These are phyloP conservation scores for Luffa aegyptiaca DNA, from an alignment of 306 rosid genomes.

Conservation along the genomic window DNA sequence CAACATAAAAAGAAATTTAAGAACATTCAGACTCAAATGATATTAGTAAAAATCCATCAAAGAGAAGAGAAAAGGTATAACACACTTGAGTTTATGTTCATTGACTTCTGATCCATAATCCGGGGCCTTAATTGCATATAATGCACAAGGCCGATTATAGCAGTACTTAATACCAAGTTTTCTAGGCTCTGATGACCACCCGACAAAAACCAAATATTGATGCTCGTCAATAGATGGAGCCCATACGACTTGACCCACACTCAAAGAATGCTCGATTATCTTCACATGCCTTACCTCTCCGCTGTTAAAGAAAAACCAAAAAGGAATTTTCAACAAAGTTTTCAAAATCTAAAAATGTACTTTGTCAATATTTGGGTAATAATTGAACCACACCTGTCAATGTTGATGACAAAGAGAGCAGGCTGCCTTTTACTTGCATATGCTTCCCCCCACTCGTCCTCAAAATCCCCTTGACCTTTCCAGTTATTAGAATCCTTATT, in stretches of 20 bases:
- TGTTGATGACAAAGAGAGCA: conserved; percentile 51
- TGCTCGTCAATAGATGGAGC: conserved; percentile 44
- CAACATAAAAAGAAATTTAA: conserved; percentile 11
- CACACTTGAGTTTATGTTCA: conserved; percentile 41
- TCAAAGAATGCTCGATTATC: conserved; percentile 58
- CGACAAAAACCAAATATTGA: conserved; percentile 67
- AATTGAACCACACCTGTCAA: conserved; percentile 35
- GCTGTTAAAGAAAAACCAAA: conserved; percentile 23
- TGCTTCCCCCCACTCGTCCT: conserved; percentile 86
- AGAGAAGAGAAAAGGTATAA: conserved; percentile 10
- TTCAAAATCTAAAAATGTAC: not conserved
- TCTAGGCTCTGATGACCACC: conserved; percentile 61
- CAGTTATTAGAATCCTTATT: conserved; percentile 49
- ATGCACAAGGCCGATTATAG: conserved; percentile 71
- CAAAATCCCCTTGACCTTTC: conserved; percentile 82
- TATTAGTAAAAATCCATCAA: not conserved
- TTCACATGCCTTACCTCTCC: conserved; percentile 60
- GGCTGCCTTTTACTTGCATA: conserved; percentile 79
- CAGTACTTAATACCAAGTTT: conserved; percentile 84
- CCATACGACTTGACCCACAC: conserved; percentile 90
- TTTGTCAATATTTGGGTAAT: conserved; percentile 4
- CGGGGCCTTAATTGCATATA: conserved; percentile 48
- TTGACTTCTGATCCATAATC: conserved; percentile 27
- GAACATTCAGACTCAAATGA: not conserved
- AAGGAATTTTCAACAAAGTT: conserved; percentile 6